Conservation (phyloP, 768 basidiomycete species). For the Glaciozyma martinii region DNA sequence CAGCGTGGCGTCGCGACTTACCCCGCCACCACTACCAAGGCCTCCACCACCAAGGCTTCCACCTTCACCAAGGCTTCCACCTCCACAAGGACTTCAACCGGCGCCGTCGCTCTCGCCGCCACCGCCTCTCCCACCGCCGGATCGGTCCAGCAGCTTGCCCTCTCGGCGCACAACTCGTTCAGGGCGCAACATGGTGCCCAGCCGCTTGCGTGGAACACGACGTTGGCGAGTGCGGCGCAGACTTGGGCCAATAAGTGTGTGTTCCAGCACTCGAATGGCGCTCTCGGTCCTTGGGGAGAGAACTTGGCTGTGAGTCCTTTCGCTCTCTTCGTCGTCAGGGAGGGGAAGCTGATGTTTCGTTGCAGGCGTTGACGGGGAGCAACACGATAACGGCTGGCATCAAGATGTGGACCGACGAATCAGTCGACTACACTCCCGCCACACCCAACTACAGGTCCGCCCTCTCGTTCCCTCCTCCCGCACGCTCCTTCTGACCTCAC, state of each 20-base stretch:
- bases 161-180: conserved; percentile 55
- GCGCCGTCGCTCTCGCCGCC: not conserved
- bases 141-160: conserved; percentile 18
- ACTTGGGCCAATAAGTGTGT: conserved; percentile 60
- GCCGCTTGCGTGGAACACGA: conserved; percentile 56
- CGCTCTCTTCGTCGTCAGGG: not conserved
- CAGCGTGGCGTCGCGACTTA: not conserved
- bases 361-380: no score
- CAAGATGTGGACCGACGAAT: conserved; percentile 60
- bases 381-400: conserved; percentile 46
- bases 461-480: not conserved
- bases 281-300: conserved; percentile 58
- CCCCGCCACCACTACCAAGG: not conserved
- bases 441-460: conserved; percentile 11
- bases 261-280: conserved; percentile 61
- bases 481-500: not conserved
- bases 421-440: conserved; percentile 44
- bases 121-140: not conserved
- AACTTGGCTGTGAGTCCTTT: conserved; percentile 60
- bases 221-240: conserved; percentile 56
- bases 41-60: not conserved
- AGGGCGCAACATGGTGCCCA: conserved; percentile 58
- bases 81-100: not conserved
- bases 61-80: not conserved
- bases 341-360: not conserved